Conservation (phyloP, 352 stramenopile genomes). For the Pythium oligandrum region DNA sequence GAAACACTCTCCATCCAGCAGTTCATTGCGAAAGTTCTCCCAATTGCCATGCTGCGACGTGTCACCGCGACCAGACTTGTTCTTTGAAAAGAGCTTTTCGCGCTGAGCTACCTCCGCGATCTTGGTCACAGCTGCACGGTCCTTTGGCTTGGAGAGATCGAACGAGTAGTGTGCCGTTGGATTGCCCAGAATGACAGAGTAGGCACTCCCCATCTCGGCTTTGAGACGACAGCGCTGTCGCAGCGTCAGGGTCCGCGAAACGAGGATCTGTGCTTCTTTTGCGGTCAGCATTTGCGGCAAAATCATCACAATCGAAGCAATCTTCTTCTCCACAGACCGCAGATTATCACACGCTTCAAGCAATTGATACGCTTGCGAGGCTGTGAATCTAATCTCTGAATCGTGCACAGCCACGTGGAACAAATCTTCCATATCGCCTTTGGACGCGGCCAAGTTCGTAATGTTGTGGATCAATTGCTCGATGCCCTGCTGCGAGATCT, state of each 20-base stretch:
- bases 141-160: conserved; percentile 70
- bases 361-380: conserved; percentile 71
- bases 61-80: conserved; percentile 46
- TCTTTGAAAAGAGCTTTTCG: conserved; percentile 74
- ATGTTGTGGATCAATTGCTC: conserved; percentile 76
- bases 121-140: conserved; percentile 67
- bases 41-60: conserved; percentile 89
- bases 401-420: conserved; percentile 75
- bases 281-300: conserved; percentile 83
- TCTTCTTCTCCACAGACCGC: conserved; percentile 40
- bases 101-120: conserved; percentile 81
- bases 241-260: conserved; percentile 59
- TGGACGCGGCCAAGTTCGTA: conserved; percentile 35
- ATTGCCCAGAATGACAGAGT: conserved; percentile 80
- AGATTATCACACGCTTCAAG: conserved; percentile 72
- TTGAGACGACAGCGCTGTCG: conserved; percentile 75
- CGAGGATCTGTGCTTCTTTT: conserved; percentile 67
- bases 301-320: conserved; percentile 66
- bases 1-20: conserved; percentile 64
- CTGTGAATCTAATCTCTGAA: conserved; percentile 76
- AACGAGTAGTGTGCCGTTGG: conserved; percentile 80
- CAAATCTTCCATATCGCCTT: conserved; percentile 70
- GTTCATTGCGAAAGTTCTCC: conserved; percentile 91
- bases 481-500: conserved; percentile 63
- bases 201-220: conserved; percentile 74